These are phyloP conservation scores for Rhododendron molle DNA, from an alignment of 148 eudicot species.

Conservation along the genomic window DNA sequence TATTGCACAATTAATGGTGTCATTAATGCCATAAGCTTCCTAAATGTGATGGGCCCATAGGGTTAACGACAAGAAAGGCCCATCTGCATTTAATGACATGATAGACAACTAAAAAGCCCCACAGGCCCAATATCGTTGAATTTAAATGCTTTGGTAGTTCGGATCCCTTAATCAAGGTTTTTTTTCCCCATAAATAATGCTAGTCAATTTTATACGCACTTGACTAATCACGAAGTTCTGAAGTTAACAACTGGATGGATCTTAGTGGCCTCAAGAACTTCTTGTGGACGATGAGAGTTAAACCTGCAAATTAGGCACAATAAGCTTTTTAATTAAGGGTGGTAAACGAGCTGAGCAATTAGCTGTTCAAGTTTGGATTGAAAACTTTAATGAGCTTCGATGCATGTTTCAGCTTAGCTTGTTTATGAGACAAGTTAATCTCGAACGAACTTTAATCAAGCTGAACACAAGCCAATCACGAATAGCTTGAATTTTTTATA, in stretches of 20 bases:
- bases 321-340: no score
- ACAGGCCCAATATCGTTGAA: neutral
- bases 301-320: neutral
- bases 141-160: neutral
- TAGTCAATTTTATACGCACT: no score
- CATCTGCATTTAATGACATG: neutral
- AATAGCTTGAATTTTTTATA: no score
- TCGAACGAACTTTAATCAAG: no score
- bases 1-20: neutral
- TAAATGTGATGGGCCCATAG: neutral
- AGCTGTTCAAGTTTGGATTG: neutral
- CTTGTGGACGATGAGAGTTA: neutral
- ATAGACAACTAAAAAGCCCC: neutral
- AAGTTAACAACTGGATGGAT: no score
- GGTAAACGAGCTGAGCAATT: neutral
- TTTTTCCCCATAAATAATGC: no score
- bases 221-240: no score
- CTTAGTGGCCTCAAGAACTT: no score
- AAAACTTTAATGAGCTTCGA: no score
- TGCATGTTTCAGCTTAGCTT: neutral
- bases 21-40: neutral
- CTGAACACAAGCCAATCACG: neutral
- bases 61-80: neutral
- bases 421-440: no score
- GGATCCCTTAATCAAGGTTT: neutral